Percentiles rank a stretch among this genome's conserved stretches.
phyloP scores from a whole-genome alignment of 495 filamentous ascomycete species.

The Xylaria acuta region DNA sequence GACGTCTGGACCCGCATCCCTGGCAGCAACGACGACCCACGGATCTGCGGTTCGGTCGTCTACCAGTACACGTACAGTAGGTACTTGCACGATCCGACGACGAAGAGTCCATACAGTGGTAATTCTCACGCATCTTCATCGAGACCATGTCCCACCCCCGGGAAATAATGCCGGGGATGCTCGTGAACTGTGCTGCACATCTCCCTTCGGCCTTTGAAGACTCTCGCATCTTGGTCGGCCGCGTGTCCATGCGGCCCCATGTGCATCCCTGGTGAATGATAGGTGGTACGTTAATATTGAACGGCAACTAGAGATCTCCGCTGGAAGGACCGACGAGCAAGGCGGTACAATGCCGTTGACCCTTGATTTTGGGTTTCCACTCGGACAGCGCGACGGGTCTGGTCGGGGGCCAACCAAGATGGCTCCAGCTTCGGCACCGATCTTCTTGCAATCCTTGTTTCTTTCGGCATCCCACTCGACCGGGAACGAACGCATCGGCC shows the following conservation, averaged over 20 bases:
- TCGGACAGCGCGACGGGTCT: not conserved
- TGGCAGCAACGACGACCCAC: slow-evolving; percentile 10
- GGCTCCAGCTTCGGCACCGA: not conserved
- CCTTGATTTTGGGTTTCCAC: not conserved
- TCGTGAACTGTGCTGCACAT: not conserved
- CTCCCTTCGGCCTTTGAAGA: slow-evolving; percentile 5
- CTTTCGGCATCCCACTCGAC: not conserved
- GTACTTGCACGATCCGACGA: not conserved
- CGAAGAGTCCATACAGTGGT: not conserved
- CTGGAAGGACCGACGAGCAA: not conserved
- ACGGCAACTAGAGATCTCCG: not conserved
- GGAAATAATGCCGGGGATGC: not conserved
- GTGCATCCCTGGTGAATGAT: not conserved
- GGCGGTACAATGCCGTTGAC: not conserved
- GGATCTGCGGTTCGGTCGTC: slow-evolving; percentile 22
- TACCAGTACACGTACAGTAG: too few species aligned
- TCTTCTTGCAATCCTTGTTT: not conserved
- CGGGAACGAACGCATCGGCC: not conserved
- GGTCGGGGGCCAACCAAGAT: not conserved
- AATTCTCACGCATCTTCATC: slow-evolving; percentile 10
- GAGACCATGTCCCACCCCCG: slow-evolving; percentile 26
- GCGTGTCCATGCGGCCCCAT: not conserved
- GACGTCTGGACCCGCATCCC: not conserved
- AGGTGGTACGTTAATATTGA: not conserved
- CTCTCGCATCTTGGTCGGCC: not conserved